Conservation (phyloP, 371 early-diverging fungal species). For the Rhizomucor pusillus region DNA sequence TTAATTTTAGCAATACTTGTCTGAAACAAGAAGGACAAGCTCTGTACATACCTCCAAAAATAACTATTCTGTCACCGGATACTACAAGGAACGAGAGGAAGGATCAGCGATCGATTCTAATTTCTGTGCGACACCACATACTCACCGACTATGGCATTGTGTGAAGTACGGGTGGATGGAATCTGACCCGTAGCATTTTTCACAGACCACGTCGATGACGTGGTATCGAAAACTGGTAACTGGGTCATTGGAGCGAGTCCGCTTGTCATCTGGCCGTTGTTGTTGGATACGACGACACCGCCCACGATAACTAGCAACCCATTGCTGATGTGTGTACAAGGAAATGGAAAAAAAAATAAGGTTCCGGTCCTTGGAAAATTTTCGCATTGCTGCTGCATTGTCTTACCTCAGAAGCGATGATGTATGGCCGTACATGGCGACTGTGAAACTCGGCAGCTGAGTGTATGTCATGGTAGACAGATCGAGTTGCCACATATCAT, state of each 20-base stretch:
- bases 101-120: no score
- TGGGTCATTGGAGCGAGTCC: constrained; percentile 16
- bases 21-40: background rate
- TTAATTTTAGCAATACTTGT: background rate
- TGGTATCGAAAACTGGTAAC: constrained; percentile 28
- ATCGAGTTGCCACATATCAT: constrained; percentile 30
- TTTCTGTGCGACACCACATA: constrained; percentile 2
- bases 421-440: constrained; percentile 35
- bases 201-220: constrained; percentile 20
- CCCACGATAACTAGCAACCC: constrained; percentile 42
- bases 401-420: constrained; percentile 33
- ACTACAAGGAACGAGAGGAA: constrained; percentile 11
- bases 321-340: constrained; percentile 20
- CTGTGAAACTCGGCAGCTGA: constrained; percentile 13
- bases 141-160: constrained; percentile 43
- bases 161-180: constrained; percentile 27
- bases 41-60: constrained; percentile 43
- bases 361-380: background rate
- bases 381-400: constrained; percentile 4
- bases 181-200: constrained; percentile 4
- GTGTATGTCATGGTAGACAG: constrained; percentile 13
- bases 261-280: constrained; percentile 1
- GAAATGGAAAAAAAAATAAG: constrained; percentile 12
- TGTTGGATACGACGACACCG: constrained; percentile 18
- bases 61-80: constrained; percentile 32